Percentiles rank a stretch among this genome's conserved stretches.
These are phyloP conservation scores for Fusarium musae DNA, from an alignment of 2,329 filamentous ascomycete species.

Conservation along the genomic window DNA sequence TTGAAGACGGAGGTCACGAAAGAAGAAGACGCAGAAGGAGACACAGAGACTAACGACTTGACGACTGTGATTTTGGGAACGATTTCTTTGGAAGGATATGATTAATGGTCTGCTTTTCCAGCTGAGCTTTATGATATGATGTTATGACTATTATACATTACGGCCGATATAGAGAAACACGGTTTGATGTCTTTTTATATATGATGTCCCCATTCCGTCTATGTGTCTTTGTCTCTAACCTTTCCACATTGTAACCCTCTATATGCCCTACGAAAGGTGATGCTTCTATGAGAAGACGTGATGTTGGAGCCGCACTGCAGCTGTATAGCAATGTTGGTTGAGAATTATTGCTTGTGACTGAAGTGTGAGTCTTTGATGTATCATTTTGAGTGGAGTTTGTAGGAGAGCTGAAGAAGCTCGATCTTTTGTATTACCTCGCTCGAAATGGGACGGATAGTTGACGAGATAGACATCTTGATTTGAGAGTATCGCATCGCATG, in stretches of 20 bases:
- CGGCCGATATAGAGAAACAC: constrained; percentile 42
- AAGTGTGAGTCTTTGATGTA: background rate
- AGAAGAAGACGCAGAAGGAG: constrained; percentile 30
- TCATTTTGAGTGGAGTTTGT: background rate
- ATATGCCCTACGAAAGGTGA: background rate
- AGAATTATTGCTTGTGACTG: background rate
- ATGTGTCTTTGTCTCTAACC: background rate
- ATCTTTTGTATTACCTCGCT: background rate
- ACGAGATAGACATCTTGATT: background rate
- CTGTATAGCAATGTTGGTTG: background rate
- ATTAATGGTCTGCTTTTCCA: constrained; percentile 25
- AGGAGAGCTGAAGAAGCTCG: background rate
- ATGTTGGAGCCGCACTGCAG: background rate
- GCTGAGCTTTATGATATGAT: constrained; percentile 37
- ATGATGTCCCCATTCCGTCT: background rate
- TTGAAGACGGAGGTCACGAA: constrained; percentile 34
- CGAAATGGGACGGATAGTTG: background rate
- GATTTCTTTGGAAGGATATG: constrained; percentile 33
- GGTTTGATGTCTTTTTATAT: constrained; percentile 26
- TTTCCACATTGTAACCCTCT: background rate
- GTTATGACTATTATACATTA: constrained; percentile 43
- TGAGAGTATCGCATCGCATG: no score
- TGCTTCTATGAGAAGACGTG: background rate
- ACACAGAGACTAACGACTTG: constrained; percentile 37
- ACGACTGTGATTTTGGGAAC: constrained; percentile 31